Percentiles rank a stretch among this genome's conserved stretches.
phyloP scores from a whole-genome alignment of 2,329 filamentous ascomycete genomes.

The Trichoderma atroviride region DNA sequence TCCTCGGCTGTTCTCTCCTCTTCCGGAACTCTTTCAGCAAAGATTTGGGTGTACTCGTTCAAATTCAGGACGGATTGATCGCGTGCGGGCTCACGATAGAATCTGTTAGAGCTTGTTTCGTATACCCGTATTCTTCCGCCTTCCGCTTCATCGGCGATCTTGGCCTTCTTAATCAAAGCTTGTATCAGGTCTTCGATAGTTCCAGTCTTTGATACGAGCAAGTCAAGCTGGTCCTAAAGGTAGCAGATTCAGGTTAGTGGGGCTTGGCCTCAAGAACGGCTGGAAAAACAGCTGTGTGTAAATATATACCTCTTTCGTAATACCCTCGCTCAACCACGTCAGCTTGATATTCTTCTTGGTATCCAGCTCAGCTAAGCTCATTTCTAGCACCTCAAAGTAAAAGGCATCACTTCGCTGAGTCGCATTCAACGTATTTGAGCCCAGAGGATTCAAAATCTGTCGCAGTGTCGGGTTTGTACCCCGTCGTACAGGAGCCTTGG shows the following conservation, averaged over 20 bases:
- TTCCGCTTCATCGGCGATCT: constrained; percentile 72
- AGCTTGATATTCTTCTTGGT: constrained; percentile 87
- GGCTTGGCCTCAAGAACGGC: not conserved
- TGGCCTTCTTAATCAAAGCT: constrained; percentile 77
- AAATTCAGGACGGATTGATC: constrained; percentile 77
- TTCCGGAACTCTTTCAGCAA: constrained; percentile 78
- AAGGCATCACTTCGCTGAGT: constrained; percentile 75
- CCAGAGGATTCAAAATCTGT: constrained; percentile 76
- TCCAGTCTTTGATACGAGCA: constrained; percentile 87
- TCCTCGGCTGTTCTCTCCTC: constrained; percentile 65
- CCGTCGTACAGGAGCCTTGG: constrained; percentile 78
- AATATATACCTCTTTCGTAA: constrained; percentile 77
- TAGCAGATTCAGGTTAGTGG: constrained; percentile 16
- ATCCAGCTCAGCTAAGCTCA: constrained; percentile 89
- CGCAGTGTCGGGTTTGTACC: constrained; percentile 69
- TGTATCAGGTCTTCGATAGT: constrained; percentile 77
- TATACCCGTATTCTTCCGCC: constrained; percentile 76
- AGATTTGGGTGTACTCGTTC: constrained; percentile 81
- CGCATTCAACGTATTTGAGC: constrained; percentile 66
- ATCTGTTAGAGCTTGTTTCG: constrained; percentile 79
- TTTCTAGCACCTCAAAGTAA: constrained; percentile 92
- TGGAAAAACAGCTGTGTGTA: no score
- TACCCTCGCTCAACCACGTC: constrained; percentile 83
- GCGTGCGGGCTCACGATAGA: constrained; percentile 74
- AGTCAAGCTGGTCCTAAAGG: constrained; percentile 70